Evolutionary conservation across 2,329 filamentous ascomycete genomes (phyloP).

Genomic region (Monosporascus sp.): DNA sequence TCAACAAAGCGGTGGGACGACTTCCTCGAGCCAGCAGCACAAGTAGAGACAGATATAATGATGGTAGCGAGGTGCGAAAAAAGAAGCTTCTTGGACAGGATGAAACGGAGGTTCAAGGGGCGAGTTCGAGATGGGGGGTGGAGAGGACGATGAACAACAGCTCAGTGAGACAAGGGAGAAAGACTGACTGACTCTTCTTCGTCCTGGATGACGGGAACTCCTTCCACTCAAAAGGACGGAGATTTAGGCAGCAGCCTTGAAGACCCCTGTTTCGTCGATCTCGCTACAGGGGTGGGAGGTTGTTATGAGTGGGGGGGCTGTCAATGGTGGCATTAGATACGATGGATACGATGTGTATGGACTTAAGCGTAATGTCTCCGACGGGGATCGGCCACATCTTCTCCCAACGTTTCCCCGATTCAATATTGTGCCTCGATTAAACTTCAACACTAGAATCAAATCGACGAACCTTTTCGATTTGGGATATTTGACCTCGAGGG

Average conservation of each 20-base stretch:
- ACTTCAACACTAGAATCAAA: neutral
- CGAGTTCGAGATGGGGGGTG: too few species aligned
- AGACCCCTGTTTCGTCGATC: neutral
- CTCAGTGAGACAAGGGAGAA: neutral
- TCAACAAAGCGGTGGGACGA: too few species aligned
- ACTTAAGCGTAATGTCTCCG: neutral
- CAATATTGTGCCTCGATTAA: neutral
- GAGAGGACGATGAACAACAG: too few species aligned
- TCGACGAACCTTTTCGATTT: too few species aligned
- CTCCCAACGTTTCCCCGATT: neutral
- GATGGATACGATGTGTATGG: neutral
- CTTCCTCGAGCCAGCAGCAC: too few species aligned
- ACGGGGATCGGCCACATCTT: neutral
- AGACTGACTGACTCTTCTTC: neutral
- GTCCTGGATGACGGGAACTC: neutral
- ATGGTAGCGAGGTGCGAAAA: too few species aligned
- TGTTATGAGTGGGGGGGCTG: too few species aligned
- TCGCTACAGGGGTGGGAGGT: neutral
- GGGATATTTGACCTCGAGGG: too few species aligned
- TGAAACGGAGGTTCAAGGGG: too few species aligned
- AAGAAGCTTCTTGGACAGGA: too few species aligned
- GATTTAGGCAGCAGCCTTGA: slow-evolving; percentile 1
- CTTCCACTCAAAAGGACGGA: neutral
- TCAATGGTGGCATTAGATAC: too few species aligned
- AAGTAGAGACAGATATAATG: too few species aligned